Conservation (phyloP, 129 eudicot species). For the Smallanthus sonchifolius region DNA sequence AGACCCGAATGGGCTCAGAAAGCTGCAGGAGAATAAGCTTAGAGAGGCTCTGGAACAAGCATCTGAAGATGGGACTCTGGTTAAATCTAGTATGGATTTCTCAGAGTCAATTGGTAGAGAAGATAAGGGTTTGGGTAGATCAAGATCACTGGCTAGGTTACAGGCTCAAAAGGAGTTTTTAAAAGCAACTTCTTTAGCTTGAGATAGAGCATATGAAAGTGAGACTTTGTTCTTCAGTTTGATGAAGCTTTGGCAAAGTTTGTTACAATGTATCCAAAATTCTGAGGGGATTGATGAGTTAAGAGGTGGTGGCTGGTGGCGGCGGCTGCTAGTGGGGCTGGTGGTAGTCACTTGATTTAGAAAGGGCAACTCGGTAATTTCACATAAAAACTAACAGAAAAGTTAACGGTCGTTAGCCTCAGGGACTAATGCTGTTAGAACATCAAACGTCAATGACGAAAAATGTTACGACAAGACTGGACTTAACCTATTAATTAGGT, state of each 20-base stretch:
- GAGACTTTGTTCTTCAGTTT: conserved; percentile 33
- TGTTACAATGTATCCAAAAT: conserved; percentile 36
- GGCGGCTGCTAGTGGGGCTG: too few relatives aligned
- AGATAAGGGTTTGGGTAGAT: conserved; percentile 35
- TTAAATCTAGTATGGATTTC: conserved; percentile 32
- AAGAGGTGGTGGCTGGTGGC: too few relatives aligned
- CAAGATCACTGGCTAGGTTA: conserved; percentile 44
- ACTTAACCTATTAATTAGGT: too few relatives aligned
- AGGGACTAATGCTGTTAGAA: too few relatives aligned
- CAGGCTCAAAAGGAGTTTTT: conserved; percentile 40
- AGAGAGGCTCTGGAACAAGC: conserved; percentile 46
- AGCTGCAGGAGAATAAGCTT: conserved; percentile 35
- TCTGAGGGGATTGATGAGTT: conserved; percentile 33
- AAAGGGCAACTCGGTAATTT: too few relatives aligned
- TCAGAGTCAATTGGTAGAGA: conserved; percentile 31
- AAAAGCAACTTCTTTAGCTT: conserved; percentile 43
- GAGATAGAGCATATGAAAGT: conserved; percentile 27
- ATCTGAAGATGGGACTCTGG: conserved; percentile 42
- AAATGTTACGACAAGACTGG: too few relatives aligned
- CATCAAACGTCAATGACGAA: too few relatives aligned
- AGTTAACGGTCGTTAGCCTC: too few relatives aligned
- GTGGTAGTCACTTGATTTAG: too few relatives aligned
- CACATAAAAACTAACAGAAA: too few relatives aligned
- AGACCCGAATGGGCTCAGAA: conserved; percentile 30
- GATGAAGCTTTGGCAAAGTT: conserved; percentile 36